These are phyloP conservation scores for Lecanicillium sp. DNA, from an alignment of 2,329 filamentous ascomycete genomes.

Conservation along the genomic window DNA sequence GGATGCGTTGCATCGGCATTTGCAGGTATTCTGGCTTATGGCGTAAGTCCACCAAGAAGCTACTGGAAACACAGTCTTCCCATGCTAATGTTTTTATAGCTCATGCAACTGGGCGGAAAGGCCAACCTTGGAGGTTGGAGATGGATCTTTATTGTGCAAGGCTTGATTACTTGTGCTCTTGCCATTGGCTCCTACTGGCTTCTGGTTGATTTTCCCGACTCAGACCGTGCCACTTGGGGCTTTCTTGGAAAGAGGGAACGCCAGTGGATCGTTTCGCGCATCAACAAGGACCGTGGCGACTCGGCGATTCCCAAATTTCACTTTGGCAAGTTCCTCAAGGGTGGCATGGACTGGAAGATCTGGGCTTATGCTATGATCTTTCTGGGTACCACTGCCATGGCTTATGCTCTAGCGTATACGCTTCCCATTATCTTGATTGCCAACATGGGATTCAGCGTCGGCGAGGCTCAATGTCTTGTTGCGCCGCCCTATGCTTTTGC, in stretches of 20 bases:
- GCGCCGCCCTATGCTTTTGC: slow-evolving; percentile 62
- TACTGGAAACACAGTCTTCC: slow-evolving; percentile 1
- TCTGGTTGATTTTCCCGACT: slow-evolving; percentile 57
- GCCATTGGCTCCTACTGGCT: slow-evolving; percentile 45
- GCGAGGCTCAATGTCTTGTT: slow-evolving; percentile 58
- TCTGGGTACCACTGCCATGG: slow-evolving; percentile 61
- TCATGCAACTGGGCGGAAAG: slow-evolving; percentile 55
- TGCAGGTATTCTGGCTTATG: slow-evolving; percentile 61
- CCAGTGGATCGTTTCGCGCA: slow-evolving; percentile 43
- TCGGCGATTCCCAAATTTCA: slow-evolving; percentile 45
- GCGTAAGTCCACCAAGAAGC: slow-evolving; percentile 36
- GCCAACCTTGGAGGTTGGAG: slow-evolving; percentile 51
- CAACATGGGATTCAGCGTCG: slow-evolving; percentile 57
- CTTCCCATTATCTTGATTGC: slow-evolving; percentile 62
- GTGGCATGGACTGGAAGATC: slow-evolving; percentile 45
- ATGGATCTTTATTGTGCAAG: slow-evolving; percentile 57
- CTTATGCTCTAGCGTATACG: slow-evolving; percentile 72
- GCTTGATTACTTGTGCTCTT: slow-evolving; percentile 44
- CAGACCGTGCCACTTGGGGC: slow-evolving; percentile 37
- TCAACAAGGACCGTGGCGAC: slow-evolving; percentile 51
- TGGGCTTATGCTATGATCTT: slow-evolving; percentile 55
- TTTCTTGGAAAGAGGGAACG: slow-evolving; percentile 46
- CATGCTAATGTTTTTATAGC: slow-evolving; percentile 14
- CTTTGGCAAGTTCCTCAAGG: slow-evolving; percentile 34
- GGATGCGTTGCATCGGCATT: slow-evolving; percentile 59